Base-by-base conservation (phyloP, 805 yeast genomes). In the Metschnikowia bowlesiae region DNA sequence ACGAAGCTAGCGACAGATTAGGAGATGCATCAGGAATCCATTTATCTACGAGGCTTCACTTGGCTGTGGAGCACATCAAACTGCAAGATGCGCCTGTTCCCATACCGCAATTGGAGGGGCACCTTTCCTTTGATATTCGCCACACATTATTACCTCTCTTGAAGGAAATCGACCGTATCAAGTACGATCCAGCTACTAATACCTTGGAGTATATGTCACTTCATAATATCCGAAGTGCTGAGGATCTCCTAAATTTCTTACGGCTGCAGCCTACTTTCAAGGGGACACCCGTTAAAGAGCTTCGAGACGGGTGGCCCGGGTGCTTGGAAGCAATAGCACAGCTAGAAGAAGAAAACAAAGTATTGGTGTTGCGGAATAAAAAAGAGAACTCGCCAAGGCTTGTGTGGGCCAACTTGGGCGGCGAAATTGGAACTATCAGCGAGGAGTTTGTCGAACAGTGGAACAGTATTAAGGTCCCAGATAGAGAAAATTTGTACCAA, bases 271-370 rank as follows among this genome's bases (percentile, higher is more conserved):
- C 87, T 2, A 88, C 96, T 1, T 91, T 89, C 66, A 87, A 84
- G 63, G 98, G 99, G 2, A 78, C 85, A 1, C 74, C 90, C 0
- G 96, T 92, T 30, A 88, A 86, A 59, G 89, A 85, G 56, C 67
- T 83, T 45, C 83, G 83, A 60, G 97, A 89, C 62, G 99, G 99
- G 26, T 94, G 99, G 99, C 80, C 87, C 47, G 92, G 90, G 13
- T 92, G 97, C 65, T 67, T 85, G 36, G 83, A 81, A 5, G 85
- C 94, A 0, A 83, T 94, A 28, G 83, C 84, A 44, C 84, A 86
- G 58, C 72, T 94, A 31, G 99, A 94, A 63, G 75, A 76, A 49
- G 85, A 85, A 50, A 80, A 85, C 50, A 85, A 87, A 61, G 82
- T 92, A 35, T 74, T 94, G 32, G 97, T 94, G 1, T 73, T 89